These are phyloP conservation scores for Dothistroma septosporum DNA, from an alignment of 2,329 filamentous ascomycete species.

Conservation along the genomic window DNA sequence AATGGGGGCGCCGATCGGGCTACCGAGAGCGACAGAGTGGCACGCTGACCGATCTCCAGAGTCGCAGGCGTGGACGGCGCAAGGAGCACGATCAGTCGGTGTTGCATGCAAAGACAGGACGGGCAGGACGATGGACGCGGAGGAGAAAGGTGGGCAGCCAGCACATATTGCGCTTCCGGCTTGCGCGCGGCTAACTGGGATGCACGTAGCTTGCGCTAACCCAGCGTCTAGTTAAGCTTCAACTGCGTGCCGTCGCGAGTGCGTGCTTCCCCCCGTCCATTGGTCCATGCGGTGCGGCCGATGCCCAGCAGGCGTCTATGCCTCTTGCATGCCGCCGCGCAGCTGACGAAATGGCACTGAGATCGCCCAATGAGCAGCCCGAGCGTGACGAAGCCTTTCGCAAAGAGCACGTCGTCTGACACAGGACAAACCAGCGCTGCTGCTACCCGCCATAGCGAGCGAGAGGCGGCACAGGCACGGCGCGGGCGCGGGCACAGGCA, in stretches of 20 bases:
- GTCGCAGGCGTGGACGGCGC: slow-evolving; percentile 8
- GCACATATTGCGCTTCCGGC: slow-evolving; percentile 14
- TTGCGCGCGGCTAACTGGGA: slow-evolving; percentile 16
- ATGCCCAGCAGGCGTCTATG: slow-evolving; percentile 5
- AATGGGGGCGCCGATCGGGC: slow-evolving; percentile 1
- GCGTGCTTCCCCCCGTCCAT: slow-evolving; percentile 6
- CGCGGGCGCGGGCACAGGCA: no score
- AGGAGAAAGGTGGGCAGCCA: slow-evolving; percentile 21
- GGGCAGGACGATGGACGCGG: slow-evolving; percentile 2
- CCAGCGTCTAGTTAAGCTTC: slow-evolving; percentile 13
- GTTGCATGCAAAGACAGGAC: slow-evolving; percentile 11
- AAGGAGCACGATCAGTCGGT: slow-evolving; percentile 10
- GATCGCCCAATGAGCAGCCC: slow-evolving; percentile 8
- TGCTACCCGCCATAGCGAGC: slow-evolving; percentile 3
- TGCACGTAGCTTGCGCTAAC: slow-evolving; percentile 1
- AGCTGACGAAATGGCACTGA: slow-evolving; percentile 1
- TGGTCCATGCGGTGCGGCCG: not conserved
- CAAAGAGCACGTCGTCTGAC: slow-evolving; percentile 5
- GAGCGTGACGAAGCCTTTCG: not conserved
- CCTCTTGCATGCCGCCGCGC: slow-evolving; percentile 10
- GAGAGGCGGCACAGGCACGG: not conserved
- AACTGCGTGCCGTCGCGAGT: slow-evolving; percentile 8
- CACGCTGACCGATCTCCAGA: not conserved
- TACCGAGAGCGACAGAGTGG: not conserved
- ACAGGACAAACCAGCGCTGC: slow-evolving; percentile 6